Conservation (phyloP, 805 yeast genomes). For the Jamesozyma rosinii region DNA sequence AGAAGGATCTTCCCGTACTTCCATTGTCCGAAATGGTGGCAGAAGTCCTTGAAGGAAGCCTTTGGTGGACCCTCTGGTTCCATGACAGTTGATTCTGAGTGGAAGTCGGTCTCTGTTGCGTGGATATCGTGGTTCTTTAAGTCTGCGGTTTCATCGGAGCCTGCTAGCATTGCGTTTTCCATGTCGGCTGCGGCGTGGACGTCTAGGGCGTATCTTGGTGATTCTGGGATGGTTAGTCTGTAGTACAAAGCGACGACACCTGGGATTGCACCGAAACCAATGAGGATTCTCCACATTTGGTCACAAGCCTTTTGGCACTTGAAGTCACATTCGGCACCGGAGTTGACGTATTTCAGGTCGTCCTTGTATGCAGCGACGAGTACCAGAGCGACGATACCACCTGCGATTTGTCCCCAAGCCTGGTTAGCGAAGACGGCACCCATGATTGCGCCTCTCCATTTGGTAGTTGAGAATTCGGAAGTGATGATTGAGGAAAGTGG, state of each 20-base stretch:
- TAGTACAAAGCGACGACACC: constrained; percentile 76
- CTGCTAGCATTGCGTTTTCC: background rate
- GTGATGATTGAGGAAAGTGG: constrained; percentile 90
- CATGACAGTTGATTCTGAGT: constrained; percentile 8
- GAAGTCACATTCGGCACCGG: constrained; percentile 52
- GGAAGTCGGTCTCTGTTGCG: constrained; percentile 21
- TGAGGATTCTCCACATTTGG: constrained; percentile 87
- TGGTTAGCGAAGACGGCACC: constrained; percentile 94
- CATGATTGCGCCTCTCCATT: constrained; percentile 98
- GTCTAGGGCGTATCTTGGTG: constrained; percentile 84
- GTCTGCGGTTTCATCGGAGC: constrained; percentile 20
- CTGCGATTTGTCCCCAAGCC: constrained; percentile 90
- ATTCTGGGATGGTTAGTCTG: constrained; percentile 90
- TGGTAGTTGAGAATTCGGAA: constrained; percentile 85
- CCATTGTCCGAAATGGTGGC: constrained; percentile 72
- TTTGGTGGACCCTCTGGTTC: constrained; percentile 47
- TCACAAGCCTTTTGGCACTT: constrained; percentile 72
- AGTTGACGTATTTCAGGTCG: constrained; percentile 44
- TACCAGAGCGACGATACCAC: constrained; percentile 74
- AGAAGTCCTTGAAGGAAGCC: constrained; percentile 72
- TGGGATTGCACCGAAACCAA: constrained; percentile 88
- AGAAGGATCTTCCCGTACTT: constrained; percentile 71
- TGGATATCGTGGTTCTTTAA: constrained; percentile 35
- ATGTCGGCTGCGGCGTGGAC: constrained; percentile 36
- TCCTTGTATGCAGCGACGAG: constrained; percentile 70